These are phyloP conservation scores for Mycena chlorophos DNA, from an alignment of 768 basidiomycete species.

Conservation along the genomic window DNA sequence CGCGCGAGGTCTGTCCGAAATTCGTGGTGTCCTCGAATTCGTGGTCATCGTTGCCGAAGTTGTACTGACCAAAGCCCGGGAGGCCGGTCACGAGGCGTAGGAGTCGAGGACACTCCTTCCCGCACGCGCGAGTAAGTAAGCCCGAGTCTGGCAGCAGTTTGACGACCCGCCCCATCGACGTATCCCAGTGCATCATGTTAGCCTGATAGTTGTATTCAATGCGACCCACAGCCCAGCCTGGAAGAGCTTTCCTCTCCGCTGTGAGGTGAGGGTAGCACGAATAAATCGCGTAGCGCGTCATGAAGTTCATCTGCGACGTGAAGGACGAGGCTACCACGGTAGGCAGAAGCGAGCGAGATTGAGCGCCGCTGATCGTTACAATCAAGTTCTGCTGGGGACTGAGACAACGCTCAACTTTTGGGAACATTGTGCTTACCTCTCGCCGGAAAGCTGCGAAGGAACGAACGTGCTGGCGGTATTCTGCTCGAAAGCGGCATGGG, in stretches of 20 bases:
- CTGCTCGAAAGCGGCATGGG: background rate
- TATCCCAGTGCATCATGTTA: background rate
- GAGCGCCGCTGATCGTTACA: background rate
- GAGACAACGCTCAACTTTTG: background rate
- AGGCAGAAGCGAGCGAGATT: background rate
- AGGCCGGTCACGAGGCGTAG: no score
- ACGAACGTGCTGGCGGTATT: background rate
- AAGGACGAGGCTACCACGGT: background rate
- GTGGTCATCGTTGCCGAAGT: no score
- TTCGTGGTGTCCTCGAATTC: no score
- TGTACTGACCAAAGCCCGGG: no score
- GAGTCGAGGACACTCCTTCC: no score
- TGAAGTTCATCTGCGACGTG: background rate
- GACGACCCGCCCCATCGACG: background rate
- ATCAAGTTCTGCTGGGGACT: background rate
- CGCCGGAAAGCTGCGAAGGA: background rate
- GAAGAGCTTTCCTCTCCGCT: background rate
- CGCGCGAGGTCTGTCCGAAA: no score
- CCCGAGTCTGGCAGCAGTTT: background rate
- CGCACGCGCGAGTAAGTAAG: no score
- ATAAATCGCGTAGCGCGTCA: background rate
- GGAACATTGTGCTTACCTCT: background rate
- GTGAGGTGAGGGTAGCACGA: background rate
- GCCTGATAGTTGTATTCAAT: background rate
- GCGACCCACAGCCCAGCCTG: background rate